Evolutionary conservation across 805 yeast species (phyloP).

Genomic region (Spencermartinsiella europaea): DNA sequence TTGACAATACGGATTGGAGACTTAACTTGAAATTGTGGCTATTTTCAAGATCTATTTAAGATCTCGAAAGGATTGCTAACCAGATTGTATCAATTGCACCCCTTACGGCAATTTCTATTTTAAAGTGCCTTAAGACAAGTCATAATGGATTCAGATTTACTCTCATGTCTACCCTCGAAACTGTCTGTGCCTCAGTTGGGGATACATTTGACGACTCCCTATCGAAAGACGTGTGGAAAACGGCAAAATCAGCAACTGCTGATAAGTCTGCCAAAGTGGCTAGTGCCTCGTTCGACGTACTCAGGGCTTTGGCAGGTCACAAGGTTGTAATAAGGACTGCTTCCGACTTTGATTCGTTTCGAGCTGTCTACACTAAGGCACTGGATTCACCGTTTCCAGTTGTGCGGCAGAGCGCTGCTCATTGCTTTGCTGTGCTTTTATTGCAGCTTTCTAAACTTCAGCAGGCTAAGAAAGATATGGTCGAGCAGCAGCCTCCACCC

Average conservation of each 20-base stretch:
- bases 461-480: conserved; percentile 11
- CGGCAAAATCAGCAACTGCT: conserved; percentile 22
- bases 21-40: too few species aligned
- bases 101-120: conserved; percentile 25
- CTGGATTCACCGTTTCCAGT: conserved; percentile 19
- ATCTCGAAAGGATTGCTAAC: too few species aligned
- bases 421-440: conserved; percentile 26
- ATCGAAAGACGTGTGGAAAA: conserved; percentile 30
- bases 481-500: conserved; percentile 5
- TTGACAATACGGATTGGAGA: too few species aligned
- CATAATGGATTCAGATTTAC: conserved; percentile 28
- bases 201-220: conserved; percentile 30
- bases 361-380: conserved; percentile 22
- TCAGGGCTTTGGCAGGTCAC: conserved; percentile 22
- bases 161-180: conserved; percentile 20
- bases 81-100: conserved; percentile 31
- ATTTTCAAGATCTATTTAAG: too few species aligned
- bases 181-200: conserved; percentile 23
- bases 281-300: conserved; percentile 28
- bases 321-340: conserved; percentile 21
- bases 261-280: conserved; percentile 30
- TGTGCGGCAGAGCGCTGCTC: conserved; percentile 30
- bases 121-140: conserved; percentile 22
- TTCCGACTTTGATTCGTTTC: conserved; percentile 28
- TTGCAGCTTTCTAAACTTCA: conserved; percentile 14